Evolutionary conservation across 1,284 basidiomycete genomes (phyloP).

Genomic region (Stereum hirsutum): DNA sequence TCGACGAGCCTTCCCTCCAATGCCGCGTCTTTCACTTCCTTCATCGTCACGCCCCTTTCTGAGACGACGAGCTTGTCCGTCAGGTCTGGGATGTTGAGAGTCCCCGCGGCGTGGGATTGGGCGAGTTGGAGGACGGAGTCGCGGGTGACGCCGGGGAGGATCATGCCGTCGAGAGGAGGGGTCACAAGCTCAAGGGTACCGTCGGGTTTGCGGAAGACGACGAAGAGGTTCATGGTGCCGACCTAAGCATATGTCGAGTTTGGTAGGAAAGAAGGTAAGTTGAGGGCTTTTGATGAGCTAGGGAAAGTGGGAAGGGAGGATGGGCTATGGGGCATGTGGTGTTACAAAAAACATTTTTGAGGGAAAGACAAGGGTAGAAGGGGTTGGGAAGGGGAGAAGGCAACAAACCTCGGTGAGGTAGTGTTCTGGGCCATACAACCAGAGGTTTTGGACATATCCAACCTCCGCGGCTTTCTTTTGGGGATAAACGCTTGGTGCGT

Average conservation of each 20-base stretch:
- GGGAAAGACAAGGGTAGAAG: too few relatives aligned
- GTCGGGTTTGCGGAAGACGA: conserved; percentile 71
- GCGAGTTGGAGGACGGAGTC: conserved; percentile 86
- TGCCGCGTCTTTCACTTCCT: conserved; percentile 73
- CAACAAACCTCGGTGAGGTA: conserved; percentile 68
- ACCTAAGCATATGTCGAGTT: too few relatives aligned
- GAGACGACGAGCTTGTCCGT: conserved; percentile 64
- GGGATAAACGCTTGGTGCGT: conserved; percentile 83
- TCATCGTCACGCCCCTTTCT: conserved; percentile 87
- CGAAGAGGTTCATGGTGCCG: conserved; percentile 96
- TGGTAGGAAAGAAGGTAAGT: too few relatives aligned
- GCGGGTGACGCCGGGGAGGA: conserved; percentile 93
- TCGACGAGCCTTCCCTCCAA: conserved; percentile 72
- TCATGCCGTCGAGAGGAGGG: conserved; percentile 90
- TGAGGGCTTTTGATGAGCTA: too few relatives aligned
- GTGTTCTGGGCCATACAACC: conserved; percentile 87
- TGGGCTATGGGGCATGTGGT: too few relatives aligned
- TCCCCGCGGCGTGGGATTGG: conserved; percentile 62
- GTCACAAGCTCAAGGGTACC: conserved; percentile 81
- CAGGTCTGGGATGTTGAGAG: conserved; percentile 47
- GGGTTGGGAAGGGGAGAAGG: too few relatives aligned
- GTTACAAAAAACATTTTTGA: too few relatives aligned
- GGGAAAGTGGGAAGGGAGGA: too few relatives aligned
- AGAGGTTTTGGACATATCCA: conserved; percentile 94
- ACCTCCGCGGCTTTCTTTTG: conserved; percentile 77